Conservation (phyloP, 2,329 filamentous ascomycete genomes). For the Pseudocercospora musae region DNA sequence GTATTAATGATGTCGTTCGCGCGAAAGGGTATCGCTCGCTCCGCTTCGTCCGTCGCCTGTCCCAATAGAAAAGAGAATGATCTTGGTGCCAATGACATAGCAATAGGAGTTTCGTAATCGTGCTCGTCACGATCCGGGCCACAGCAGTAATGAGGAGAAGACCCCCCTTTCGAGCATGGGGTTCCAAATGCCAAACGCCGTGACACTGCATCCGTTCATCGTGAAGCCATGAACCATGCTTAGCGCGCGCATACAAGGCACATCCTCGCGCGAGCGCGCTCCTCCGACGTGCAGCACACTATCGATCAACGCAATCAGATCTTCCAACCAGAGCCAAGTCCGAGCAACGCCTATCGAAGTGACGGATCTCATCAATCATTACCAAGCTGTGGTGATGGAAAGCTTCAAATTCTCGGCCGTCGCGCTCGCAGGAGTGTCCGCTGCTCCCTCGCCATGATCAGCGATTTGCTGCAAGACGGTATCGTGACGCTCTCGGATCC, state of each 20-base stretch:
- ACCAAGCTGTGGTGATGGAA: neutral
- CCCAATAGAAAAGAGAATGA: neutral
- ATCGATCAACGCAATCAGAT: slow-evolving; percentile 1
- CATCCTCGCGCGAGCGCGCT: slow-evolving; percentile 5
- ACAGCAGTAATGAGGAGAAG: neutral
- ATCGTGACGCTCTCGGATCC: slow-evolving; percentile 38
- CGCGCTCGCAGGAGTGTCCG: neutral
- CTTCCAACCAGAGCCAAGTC: slow-evolving; percentile 5
- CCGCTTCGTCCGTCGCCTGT: neutral
- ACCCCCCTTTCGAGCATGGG: no score
- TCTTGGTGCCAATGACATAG: no score
- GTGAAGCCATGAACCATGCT: slow-evolving; percentile 17
- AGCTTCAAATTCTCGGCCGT: slow-evolving; percentile 1
- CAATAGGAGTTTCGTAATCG: neutral
- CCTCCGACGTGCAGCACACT: slow-evolving; percentile 3
- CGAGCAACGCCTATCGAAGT: neutral
- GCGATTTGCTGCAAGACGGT: slow-evolving; percentile 13
- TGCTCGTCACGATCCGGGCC: neutral
- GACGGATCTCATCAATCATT: neutral
- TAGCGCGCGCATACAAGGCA: slow-evolving; percentile 13
- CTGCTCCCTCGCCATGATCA: slow-evolving; percentile 1
- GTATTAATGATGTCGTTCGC: neutral
- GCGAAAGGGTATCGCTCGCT: slow-evolving; percentile 2
- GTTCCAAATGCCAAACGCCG: slow-evolving; percentile 3
- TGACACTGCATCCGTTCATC: slow-evolving; percentile 2